These are phyloP conservation scores for Thamnidium elegans DNA, from an alignment of 192 early-diverging fungal genomes.

Conservation along the genomic window DNA sequence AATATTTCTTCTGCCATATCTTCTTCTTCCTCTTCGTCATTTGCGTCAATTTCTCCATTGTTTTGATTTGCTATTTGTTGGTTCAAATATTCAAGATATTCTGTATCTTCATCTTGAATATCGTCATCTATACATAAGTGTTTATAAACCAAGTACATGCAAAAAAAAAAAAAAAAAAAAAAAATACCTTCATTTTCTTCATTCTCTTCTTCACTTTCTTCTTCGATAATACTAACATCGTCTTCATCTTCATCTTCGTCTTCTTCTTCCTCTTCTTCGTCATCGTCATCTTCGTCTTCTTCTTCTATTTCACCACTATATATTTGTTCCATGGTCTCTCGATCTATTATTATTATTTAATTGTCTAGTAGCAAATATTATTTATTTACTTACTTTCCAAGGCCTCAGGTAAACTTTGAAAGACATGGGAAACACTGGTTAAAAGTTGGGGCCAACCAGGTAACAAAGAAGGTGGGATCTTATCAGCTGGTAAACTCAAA, in stretches of 20 bases:
- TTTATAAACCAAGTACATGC: slow-evolving; percentile 4
- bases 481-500: slow-evolving; percentile 63
- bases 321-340: slow-evolving; percentile 45
- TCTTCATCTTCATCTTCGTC: slow-evolving; percentile 53
- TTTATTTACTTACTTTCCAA: slow-evolving; percentile 46
- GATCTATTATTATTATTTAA: slow-evolving; percentile 34
- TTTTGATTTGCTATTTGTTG: slow-evolving; percentile 36
- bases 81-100: slow-evolving; percentile 58
- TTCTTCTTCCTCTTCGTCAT: slow-evolving; percentile 59
- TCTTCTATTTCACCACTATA: slow-evolving; percentile 14
- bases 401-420: slow-evolving; percentile 72
- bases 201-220: slow-evolving; percentile 27
- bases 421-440: slow-evolving; percentile 63
- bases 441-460: slow-evolving; percentile 72
- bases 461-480: slow-evolving; percentile 72
- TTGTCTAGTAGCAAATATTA: too few species aligned
- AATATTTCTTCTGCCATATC: slow-evolving; percentile 69
- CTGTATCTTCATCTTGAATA: slow-evolving; percentile 57
- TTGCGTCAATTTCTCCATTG: slow-evolving; percentile 55
- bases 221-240: slow-evolving; percentile 42
- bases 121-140: slow-evolving; percentile 42
- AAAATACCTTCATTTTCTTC: slow-evolving; percentile 31
- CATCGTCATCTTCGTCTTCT: slow-evolving; percentile 43
- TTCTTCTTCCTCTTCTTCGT: slow-evolving; percentile 47
- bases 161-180: too few species aligned